Evolutionary conservation across 768 basidiomycete genomes (phyloP), one percentile per base, ranked within the genome.

Genomic region (Hysterangium stoloniferum): DNA sequence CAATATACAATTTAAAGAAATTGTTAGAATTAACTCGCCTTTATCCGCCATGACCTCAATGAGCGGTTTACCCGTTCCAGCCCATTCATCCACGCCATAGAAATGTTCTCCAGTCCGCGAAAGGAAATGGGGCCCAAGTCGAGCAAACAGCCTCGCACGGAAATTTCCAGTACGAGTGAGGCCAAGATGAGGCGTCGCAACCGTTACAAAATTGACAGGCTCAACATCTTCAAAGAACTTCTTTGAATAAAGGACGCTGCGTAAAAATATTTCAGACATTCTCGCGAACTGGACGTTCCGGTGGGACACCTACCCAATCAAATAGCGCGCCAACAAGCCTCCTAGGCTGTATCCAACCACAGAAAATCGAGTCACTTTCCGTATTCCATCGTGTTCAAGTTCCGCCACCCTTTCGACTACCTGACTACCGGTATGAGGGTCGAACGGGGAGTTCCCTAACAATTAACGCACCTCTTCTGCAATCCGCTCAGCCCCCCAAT

Each of bases 171-270:
- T 82, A 58, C 70, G 68, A 4, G 79, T 80, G 6, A 90, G 73
- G 12, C 91, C 91, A 34, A 91, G 71, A 54, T 89, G 84, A 1
- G 91, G 91, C 0, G 90, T 88, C 1, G 90, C 86, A 44, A 93
- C 67, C 0, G 90, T 88, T 48, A 78, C 79, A 64, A 93, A 94
- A 63, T 89, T 90, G 48, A 86, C 74, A 1, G 90, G 87, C 25
- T 67, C 65, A 36, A 91, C 74, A 1, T 69, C 66, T 2, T 81
- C 71, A 59, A 94, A 94, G 69, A 92, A 89, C 6, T 72, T 71
- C 40, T 74, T 73, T 49, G 83, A 80, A 52, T 79, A 67, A 27
- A 90, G 67, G 38, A 86, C 75, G 2, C 84, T 85, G 54, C n/a
- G n/a, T 9, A 28, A 17, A 34, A 22, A 15, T 27, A 53, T 29